Base-by-base conservation (phyloP, 2,329 filamentous ascomycete species). In the Fonsecaea erecta region DNA sequence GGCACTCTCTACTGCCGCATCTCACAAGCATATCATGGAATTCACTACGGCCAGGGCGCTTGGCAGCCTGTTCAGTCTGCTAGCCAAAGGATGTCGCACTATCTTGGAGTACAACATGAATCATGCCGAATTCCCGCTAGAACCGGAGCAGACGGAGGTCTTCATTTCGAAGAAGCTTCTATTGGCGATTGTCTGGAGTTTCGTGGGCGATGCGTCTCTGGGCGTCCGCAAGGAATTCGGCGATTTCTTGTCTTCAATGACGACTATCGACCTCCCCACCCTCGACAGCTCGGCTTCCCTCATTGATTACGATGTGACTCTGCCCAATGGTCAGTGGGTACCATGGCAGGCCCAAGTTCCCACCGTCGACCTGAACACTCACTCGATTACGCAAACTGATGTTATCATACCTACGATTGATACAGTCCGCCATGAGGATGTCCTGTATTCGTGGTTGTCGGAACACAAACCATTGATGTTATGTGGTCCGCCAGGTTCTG, bases 381-480 rank as follows among this genome's bases (percentile, higher is more conserved):
- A 99, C 77, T 97, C 94, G 4, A 90, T 99, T 74, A 97, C 92
- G 0, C 93, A 99, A 77, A 99, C 96, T 1, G 96, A 99, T 77
- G 92, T 98, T 46, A 95, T 99, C 67, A 99, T 99, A 74, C 96
- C 95, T 1, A 99, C 95, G 0, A 83, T 99, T 56, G 95, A 99
- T 76, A 99, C 96, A 30, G 90, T 99, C 52, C 92, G 95, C 32
- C 95, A 99, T 73, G 95, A 99, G 77, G 95, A 98, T 78, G 92
- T 99, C n/a, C 84, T 99, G 16, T 99, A 99, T 82, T 99, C 96
- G 2, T 99, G 95, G 95, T 87, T 99, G 52, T 95, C 96, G 16
- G 95, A 99, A 77, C 95, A 99, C 77, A 99, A 99, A 81, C 95
- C 96, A 12, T 84, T 99, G 18, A 83, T 99, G 59, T 89, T 99